Percentiles rank a stretch among this genome's conserved stretches.
These are phyloP conservation scores for Cystofilobasidium bisporidii DNA, from an alignment of 768 basidiomycete species.

Conservation along the genomic window DNA sequence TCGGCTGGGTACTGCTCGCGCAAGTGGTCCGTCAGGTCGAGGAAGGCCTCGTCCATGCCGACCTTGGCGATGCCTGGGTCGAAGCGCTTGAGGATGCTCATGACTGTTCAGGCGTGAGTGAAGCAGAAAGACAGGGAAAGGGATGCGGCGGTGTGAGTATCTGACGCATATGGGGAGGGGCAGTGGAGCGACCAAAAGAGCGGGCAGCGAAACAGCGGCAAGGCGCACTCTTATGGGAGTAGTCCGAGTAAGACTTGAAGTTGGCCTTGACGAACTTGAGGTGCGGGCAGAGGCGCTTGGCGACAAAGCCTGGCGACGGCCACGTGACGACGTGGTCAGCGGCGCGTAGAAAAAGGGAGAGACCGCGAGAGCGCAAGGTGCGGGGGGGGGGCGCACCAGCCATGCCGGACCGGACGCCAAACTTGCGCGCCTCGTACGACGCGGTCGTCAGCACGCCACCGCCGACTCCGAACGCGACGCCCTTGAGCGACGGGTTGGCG, in stretches of 20 bases:
- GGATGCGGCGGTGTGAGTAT: too few species aligned
- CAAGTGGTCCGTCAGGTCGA: slow-evolving; percentile 15
- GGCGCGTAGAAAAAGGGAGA: neutral
- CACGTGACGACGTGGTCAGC: neutral
- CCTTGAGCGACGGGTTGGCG: slow-evolving; percentile 36
- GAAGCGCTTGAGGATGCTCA: slow-evolving; percentile 1
- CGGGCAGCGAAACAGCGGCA: slow-evolving; percentile 42
- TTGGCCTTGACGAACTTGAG: slow-evolving; percentile 43
- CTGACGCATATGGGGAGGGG: too few species aligned
- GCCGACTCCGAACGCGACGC: slow-evolving; percentile 55
- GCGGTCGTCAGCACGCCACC: slow-evolving; percentile 77
- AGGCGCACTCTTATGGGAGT: slow-evolving; percentile 52
- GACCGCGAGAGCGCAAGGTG: neutral
- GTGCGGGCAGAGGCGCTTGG: slow-evolving; percentile 85
- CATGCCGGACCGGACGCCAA: slow-evolving; percentile 89
- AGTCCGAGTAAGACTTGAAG: slow-evolving; percentile 37
- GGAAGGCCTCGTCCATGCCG: slow-evolving; percentile 21
- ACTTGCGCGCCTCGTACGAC: slow-evolving; percentile 74
- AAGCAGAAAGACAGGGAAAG: too few species aligned
- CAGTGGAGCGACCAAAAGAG: neutral
- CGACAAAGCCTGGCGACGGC: slow-evolving; percentile 86
- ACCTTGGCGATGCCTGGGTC: slow-evolving; percentile 1
- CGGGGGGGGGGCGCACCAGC: slow-evolving; percentile 49
- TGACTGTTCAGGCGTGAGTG: slow-evolving; percentile 2
- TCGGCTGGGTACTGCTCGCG: neutral